These are phyloP conservation scores for Aureobasidium musti DNA, from an alignment of 2,329 filamentous ascomycete species.

Conservation along the genomic window DNA sequence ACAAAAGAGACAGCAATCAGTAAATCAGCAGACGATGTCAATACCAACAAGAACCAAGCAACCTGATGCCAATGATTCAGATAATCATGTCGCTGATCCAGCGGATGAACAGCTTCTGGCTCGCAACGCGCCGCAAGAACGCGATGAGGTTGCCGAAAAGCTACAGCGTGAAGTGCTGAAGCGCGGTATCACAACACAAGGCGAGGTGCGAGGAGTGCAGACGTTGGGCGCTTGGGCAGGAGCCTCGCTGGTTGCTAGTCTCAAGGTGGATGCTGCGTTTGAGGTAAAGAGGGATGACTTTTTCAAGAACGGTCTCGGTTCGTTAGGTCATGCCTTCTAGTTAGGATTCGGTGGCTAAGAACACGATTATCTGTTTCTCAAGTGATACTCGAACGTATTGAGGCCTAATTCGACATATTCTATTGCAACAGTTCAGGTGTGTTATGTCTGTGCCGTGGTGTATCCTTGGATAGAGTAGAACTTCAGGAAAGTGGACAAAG, in stretches of 20 bases:
- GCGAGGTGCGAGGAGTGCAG: slow-evolving; percentile 65
- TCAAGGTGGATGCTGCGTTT: slow-evolving; percentile 68
- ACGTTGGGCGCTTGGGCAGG: slow-evolving; percentile 74
- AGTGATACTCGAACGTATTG: background rate
- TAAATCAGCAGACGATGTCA: background rate
- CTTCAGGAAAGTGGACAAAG: background rate
- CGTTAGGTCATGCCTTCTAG: slow-evolving; percentile 7
- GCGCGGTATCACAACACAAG: slow-evolving; percentile 52
- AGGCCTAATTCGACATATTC: background rate
- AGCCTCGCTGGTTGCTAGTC: slow-evolving; percentile 67
- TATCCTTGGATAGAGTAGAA: background rate
- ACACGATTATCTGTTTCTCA: background rate
- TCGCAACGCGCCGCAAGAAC: slow-evolving; percentile 47
- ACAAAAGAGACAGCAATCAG: background rate
- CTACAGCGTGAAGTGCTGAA: slow-evolving; percentile 54
- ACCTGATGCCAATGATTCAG: background rate
- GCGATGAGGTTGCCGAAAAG: slow-evolving; percentile 61
- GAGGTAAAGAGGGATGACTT: slow-evolving; percentile 72
- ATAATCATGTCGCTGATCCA: background rate
- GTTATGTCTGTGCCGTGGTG: background rate
- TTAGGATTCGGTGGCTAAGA: background rate
- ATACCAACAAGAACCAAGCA: slow-evolving; percentile 1
- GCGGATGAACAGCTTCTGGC: background rate
- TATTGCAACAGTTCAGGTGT: too few relatives aligned
- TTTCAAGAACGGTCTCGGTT: slow-evolving; percentile 60